Evolutionary conservation across 352 stramenopile genomes (phyloP), one percentile per base, ranked within the genome.

Genomic region (Globisporangium splendens): DNA sequence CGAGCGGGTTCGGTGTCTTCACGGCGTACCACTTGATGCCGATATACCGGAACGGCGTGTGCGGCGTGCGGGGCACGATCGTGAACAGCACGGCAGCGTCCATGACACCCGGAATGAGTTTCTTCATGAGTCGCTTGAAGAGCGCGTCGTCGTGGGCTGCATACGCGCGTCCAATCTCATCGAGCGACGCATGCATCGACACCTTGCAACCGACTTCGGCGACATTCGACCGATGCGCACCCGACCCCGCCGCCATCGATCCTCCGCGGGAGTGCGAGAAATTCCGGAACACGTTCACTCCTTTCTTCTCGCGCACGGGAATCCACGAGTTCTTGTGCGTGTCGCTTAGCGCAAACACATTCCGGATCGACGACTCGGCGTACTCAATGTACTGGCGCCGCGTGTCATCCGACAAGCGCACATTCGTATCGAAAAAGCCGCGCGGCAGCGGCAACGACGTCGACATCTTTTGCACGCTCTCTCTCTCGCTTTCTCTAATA

Each of bases 11-110:
- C 15, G 83, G 77, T 46, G 84, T 91, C 59, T 90, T 90, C 63
- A 93, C 72, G 12, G 80, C 83, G 60, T 89, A 93, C 86, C 86
- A 95, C 66, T 93, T 93, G 69, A 95, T 81, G 46, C 86, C 86
- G 52, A 95, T 90, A 66, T 95, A 95, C 20, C 83, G 74, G 60
- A 81, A 93, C 1, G 86, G 86, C 43, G 79, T 71, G 49, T 80
- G 57, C 42, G 82, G 72, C 24, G 83, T 86, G 56, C 86, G 75
- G 44, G 86, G 86, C 28, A 95, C 78, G 57, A 95, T 77, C 4
- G 77, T 95, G 54, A 76, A 68, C 22, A 95, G 65, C 56, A 92
- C 84, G n/a, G 78, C 77, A 17, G 83, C 82, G 61, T 95, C 83
- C 69, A 93, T 71, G 33, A 93, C 71, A 28, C 66, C 64, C 17